Percentiles rank a stretch among this genome's conserved stretches.
These are phyloP conservation scores for Amesomyces nigricolor DNA, from an alignment of 2,329 filamentous ascomycete genomes.

Conservation along the genomic window DNA sequence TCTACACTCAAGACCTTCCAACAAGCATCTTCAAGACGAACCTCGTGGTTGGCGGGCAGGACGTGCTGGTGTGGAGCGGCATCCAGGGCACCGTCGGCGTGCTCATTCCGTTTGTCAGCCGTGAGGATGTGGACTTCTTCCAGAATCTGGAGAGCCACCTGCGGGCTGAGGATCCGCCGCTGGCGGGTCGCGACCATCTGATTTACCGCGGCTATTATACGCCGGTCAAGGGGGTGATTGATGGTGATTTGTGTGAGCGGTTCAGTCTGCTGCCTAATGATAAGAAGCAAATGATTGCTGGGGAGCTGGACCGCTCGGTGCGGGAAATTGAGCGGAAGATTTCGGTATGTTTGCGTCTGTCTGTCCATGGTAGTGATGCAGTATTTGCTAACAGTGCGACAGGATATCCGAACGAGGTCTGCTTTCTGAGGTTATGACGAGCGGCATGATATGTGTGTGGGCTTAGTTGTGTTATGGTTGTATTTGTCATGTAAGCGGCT, in stretches of 20 bases:
- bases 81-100: slow-evolving; percentile 92
- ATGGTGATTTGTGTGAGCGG: slow-evolving; percentile 92
- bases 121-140: slow-evolving; percentile 97
- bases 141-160: slow-evolving; percentile 87
- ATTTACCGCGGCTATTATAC: slow-evolving; percentile 96
- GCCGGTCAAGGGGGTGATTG: slow-evolving; percentile 92
- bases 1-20: slow-evolving; percentile 86
- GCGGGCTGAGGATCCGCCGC: slow-evolving; percentile 75
- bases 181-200: slow-evolving; percentile 89
- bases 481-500: slow-evolving; percentile 5
- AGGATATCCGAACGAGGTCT: slow-evolving; percentile 55
- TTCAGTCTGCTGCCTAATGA: slow-evolving; percentile 79
- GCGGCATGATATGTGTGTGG: not conserved
- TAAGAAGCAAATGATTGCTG: slow-evolving; percentile 92
- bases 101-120: slow-evolving; percentile 81
- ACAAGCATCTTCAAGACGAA: slow-evolving; percentile 85
- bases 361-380: slow-evolving; percentile 25
- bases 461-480: not conserved
- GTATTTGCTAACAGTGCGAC: slow-evolving; percentile 18
- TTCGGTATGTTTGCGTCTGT: slow-evolving; percentile 44
- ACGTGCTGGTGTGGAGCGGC: slow-evolving; percentile 88
- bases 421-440: slow-evolving; percentile 42
- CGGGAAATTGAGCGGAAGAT: slow-evolving; percentile 96
- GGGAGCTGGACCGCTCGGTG: slow-evolving; percentile 83
- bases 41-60: slow-evolving; percentile 84